These are phyloP conservation scores for Colletotrichum sp. DNA, from an alignment of 2,329 filamentous ascomycete species.

Conservation along the genomic window DNA sequence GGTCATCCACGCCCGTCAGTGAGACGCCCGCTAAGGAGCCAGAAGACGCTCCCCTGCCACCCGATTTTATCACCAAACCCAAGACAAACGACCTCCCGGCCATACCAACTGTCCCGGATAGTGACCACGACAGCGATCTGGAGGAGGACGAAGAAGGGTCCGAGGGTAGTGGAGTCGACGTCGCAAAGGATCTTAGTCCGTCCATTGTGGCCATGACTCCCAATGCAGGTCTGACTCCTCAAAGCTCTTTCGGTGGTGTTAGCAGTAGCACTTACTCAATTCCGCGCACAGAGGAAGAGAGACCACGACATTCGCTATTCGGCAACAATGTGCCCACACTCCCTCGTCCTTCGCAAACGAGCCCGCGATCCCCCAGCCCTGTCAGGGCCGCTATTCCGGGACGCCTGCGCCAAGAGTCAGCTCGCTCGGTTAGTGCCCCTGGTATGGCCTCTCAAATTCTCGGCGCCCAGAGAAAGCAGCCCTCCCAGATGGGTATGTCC, in stretches of 20 bases:
- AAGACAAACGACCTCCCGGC: constrained; percentile 28
- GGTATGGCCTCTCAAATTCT: constrained; percentile 62
- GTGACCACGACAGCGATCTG: constrained; percentile 30
- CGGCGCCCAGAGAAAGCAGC: constrained; percentile 40
- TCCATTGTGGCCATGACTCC: constrained; percentile 47
- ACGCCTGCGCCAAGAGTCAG: constrained; percentile 52
- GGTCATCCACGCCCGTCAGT: constrained; percentile 10
- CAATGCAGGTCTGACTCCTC: constrained; percentile 58
- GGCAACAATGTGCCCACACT: constrained; percentile 62
- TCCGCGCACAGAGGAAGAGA: constrained; percentile 49
- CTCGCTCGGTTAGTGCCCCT: constrained; percentile 65
- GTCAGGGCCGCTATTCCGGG: constrained; percentile 63
- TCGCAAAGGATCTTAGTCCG: constrained; percentile 67
- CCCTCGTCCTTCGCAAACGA: constrained; percentile 57
- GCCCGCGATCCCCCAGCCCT: constrained; percentile 76
- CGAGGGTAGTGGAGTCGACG: constrained; percentile 68
- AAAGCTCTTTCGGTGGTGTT: constrained; percentile 62
- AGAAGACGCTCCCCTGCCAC: constrained; percentile 45
- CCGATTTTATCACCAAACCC: constrained; percentile 34
- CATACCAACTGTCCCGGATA: constrained; percentile 19
- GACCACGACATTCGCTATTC: constrained; percentile 51
- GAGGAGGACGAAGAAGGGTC: constrained; percentile 46
- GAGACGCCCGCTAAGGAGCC: constrained; percentile 24
- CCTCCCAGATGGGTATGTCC: constrained; percentile 40
- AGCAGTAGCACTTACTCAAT: constrained; percentile 52